Conservation (phyloP, 164 flowering plant species). For the Tetracentron sinense region DNA sequence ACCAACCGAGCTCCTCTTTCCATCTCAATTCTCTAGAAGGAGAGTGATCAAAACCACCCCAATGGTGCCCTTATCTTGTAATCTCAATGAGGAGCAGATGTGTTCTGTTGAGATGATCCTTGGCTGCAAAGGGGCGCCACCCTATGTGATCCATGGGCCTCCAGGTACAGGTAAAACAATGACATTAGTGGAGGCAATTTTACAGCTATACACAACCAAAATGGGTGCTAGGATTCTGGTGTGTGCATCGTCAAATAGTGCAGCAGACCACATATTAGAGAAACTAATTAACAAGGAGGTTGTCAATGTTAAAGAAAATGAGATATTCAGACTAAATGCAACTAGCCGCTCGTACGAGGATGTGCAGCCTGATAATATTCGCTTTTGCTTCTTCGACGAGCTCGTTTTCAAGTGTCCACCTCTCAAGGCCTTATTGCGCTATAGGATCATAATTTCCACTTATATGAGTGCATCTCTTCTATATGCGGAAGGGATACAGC, state of each 20-base stretch:
- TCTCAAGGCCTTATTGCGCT: conserved; percentile 34
- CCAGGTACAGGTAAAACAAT: conserved; percentile 95
- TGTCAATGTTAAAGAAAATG: conserved; percentile 36
- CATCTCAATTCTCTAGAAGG: conserved; percentile 30
- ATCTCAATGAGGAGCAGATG: conserved; percentile 78
- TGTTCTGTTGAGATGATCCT: conserved; percentile 69
- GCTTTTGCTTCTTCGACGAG: conserved; percentile 62
- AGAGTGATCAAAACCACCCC: conserved; percentile 37
- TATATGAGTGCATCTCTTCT: conserved; percentile 75
- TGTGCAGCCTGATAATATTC: conserved; percentile 41
- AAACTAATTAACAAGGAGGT: conserved; percentile 36
- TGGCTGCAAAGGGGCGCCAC: conserved; percentile 75
- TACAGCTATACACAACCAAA: conserved; percentile 53
- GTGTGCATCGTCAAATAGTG: conserved; percentile 92
- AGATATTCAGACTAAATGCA: conserved; percentile 85
- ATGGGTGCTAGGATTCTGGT: conserved; percentile 51
- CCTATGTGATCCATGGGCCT: conserved; percentile 90
- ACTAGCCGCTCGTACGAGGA: conserved; percentile 64
- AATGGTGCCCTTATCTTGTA: conserved; percentile 43
- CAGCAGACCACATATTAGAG: conserved; percentile 82
- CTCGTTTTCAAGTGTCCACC: conserved; percentile 63
- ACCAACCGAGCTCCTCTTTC: conserved; percentile 53
- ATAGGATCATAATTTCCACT: conserved; percentile 75
- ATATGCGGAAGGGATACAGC: conserved; percentile 57
- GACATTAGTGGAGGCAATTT: conserved; percentile 81